Conservation (phyloP, 2,329 filamentous ascomycete species). For the Claviceps cyperi region DNA sequence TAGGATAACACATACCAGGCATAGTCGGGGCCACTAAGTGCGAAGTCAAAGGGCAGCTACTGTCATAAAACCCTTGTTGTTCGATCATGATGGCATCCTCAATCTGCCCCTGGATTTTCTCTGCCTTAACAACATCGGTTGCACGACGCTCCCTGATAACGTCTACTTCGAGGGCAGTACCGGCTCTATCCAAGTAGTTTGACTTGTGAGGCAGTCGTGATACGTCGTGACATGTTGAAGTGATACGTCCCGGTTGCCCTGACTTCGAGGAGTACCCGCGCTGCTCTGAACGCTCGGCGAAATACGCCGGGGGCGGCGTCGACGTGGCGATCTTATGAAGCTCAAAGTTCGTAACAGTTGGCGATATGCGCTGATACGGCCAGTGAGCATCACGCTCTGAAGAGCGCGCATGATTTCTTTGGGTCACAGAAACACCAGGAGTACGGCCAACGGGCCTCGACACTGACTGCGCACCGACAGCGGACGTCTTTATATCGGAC, state of each 20-base stretch:
- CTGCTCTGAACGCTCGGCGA: slow-evolving; percentile 20
- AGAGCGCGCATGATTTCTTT: slow-evolving; percentile 32
- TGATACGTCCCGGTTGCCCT: slow-evolving; percentile 17
- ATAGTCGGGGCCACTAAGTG: slow-evolving; percentile 23
- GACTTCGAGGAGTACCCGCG: slow-evolving; percentile 38
- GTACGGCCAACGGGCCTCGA: not conserved
- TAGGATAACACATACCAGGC: slow-evolving; percentile 14
- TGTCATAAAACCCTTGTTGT: slow-evolving; percentile 42
- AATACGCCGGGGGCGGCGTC: slow-evolving; percentile 22
- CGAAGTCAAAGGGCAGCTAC: slow-evolving; percentile 38
- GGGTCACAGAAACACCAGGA: slow-evolving; percentile 10
- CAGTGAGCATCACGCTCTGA: slow-evolving; percentile 42
- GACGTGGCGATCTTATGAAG: slow-evolving; percentile 22
- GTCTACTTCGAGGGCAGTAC: slow-evolving; percentile 33
- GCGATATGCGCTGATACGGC: slow-evolving; percentile 31
- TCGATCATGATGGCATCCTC: slow-evolving; percentile 45
- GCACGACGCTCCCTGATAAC: slow-evolving; percentile 40
- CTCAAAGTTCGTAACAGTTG: slow-evolving; percentile 38
- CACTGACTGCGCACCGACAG: slow-evolving; percentile 3
- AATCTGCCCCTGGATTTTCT: slow-evolving; percentile 43
- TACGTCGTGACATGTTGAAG: slow-evolving; percentile 8
- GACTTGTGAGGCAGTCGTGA: slow-evolving; percentile 30
- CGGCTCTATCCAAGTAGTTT: slow-evolving; percentile 23
- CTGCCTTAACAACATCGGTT: slow-evolving; percentile 42
- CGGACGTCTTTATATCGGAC: slow-evolving; percentile 13